Evolutionary conservation across 208 protist genomes (phyloP), one percentile per base, ranked within the genome.

Genomic region (Leishmania amazonensis): DNA sequence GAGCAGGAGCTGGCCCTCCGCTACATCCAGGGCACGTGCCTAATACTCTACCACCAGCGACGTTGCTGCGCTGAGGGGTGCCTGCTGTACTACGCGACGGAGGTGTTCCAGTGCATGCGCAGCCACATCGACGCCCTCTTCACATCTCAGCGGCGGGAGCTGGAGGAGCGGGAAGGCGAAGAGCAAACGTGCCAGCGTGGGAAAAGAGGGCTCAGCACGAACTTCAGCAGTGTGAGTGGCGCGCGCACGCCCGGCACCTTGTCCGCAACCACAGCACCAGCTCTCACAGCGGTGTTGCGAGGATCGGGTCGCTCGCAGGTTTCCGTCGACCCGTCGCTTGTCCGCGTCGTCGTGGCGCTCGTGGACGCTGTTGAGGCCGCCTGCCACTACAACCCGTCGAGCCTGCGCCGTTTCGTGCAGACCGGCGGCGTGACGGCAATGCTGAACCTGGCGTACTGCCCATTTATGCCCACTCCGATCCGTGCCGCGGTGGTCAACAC

Each of bases 1-100:
- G 92, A 97, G 84, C 93, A 96, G 84, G 92, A 96, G 83, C 80
- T 95, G 45, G 95, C 95, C 15, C 83, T 96, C 54, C 93, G 95
- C 38, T 81, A 95, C 42, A 86, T 96, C n/a, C 95, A 97, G 70
- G 95, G 95, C 7, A 79, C 96, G 42, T 92, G 89, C 65, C 78
- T 96, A 24, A 80, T 85, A n/a, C 81, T 95, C 49, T 90, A 93
- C 79, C 85, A 95, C 67, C 95, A 97, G 85, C 89, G 93, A 28
- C 86, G 89, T 62, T 89, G 81, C 78, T 88, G 94, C 76, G 89
- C 87, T 9, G 91, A 96, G 40, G 88, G 92, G 38, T 89, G 81
- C 78, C 75, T 97, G 8, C 81, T 97, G 51, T 90, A 90, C 64
- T 96, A 93, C 86, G 91, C 92, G 38, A 89, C 93, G 81, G 93